These are phyloP conservation scores for Dictyostelium capitatum DNA, from an alignment of 78 protist genomes.

Conservation along the genomic window DNA sequence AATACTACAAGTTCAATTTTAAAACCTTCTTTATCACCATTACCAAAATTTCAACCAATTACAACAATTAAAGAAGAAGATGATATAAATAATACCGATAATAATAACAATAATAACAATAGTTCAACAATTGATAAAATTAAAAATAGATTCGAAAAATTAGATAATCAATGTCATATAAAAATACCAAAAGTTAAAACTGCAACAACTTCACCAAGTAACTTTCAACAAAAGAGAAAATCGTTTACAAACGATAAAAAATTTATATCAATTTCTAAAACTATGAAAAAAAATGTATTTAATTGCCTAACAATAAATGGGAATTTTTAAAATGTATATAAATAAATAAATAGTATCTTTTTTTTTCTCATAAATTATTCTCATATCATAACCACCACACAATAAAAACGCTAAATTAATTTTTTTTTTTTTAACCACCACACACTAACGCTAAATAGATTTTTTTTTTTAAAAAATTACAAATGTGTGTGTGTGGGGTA, in stretches of 20 bases:
- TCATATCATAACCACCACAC: too few relatives aligned
- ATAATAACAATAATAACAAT: constrained; percentile 7
- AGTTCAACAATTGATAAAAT: neutral
- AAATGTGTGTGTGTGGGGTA: too few relatives aligned
- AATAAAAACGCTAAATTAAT: too few relatives aligned
- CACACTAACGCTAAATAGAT: too few relatives aligned
- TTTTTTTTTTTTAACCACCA: neutral
- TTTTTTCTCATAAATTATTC: neutral
- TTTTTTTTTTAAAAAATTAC: too few relatives aligned
- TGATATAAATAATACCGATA: neutral
- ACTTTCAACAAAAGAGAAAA: neutral
- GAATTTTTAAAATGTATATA: too few relatives aligned
- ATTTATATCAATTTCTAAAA: neutral
- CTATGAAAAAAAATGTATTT: constrained; percentile 20
- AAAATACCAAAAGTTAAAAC: constrained; percentile 14
- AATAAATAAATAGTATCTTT: neutral
- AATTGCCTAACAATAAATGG: neutral
- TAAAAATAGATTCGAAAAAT: neutral
- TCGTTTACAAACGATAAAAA: neutral
- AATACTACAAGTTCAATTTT: constrained; percentile 2
- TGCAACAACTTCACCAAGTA: neutral
- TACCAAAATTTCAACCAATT: neutral
- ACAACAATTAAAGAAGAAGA: neutral
- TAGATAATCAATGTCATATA: neutral
- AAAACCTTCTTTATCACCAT: neutral